phyloP scores from a whole-genome alignment of 202 grass and related monocot species.

The Carex arenaria region DNA sequence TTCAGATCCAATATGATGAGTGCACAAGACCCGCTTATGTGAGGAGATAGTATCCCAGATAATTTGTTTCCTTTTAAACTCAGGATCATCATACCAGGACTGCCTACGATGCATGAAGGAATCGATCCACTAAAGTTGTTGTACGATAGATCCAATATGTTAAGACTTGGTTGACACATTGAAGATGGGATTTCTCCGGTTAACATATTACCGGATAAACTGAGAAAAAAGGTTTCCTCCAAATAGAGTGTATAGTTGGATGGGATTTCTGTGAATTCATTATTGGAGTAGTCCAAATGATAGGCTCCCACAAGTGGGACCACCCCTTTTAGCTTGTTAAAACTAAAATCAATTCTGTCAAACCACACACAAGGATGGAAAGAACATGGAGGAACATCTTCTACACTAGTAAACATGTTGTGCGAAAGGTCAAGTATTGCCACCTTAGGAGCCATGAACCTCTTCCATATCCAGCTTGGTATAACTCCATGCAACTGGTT shows the following conservation, averaged over 20 bases:
- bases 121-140: conserved; percentile 42
- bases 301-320: conserved; percentile 11
- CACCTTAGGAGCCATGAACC: background rate
- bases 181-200: conserved; percentile 31
- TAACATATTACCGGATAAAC: conserved; percentile 28
- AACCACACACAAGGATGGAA: background rate
- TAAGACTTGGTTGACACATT: conserved; percentile 27
- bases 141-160: conserved; percentile 43
- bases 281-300: conserved; percentile 41
- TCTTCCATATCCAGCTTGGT: conserved; percentile 40
- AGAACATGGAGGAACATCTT: conserved; percentile 13
- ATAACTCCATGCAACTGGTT: conserved; percentile 26
- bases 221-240: conserved; percentile 1
- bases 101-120: conserved; percentile 34
- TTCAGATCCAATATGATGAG: background rate
- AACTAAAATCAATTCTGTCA: conserved; percentile 38
- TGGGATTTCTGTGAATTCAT: conserved; percentile 41
- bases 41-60: conserved; percentile 21
- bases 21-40: conserved; percentile 8
- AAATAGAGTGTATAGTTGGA: background rate
- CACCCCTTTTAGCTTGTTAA: conserved; percentile 36
- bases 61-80: conserved; percentile 37
- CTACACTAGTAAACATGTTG: conserved; percentile 35
- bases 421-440: conserved; percentile 37
- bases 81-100: conserved; percentile 23